Base-by-base conservation (phyloP, 2,329 filamentous ascomycete species). In the Verticillium longisporum region DNA sequence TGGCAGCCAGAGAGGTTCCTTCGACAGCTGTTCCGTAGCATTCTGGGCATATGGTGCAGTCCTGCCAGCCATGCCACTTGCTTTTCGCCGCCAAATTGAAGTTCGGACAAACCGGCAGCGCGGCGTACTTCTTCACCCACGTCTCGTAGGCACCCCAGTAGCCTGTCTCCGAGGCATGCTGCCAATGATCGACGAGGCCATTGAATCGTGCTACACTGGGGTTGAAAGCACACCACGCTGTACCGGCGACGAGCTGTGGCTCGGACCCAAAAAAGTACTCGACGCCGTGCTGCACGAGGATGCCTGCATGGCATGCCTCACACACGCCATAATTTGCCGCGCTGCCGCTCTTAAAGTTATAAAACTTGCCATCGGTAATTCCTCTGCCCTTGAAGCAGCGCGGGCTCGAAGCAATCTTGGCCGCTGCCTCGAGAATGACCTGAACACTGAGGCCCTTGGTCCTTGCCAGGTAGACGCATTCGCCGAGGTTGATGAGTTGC, bases 361-460 rank as follows among this genome's bases (percentile, higher is more conserved):
- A 76, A 72, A 73, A 75, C 1, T 69, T 73, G 1, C 72, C 72
- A 1, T 70, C 61, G 0, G 67, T 54, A 26, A 74, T 69, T 0
- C 71, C 72, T 1, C 69, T 58, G 0, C 61, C 61, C 50, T 7
- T 53, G 41, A 6, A 53, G 32, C 10, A 59, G 26, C 37, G 11
- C 10, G 60, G 56, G 9, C n/a, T 63, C 34, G 60, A 64, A 1
- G 56, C 37, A 15, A 58, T 58, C n/a, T 41, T 32, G 6, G 18
- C 26, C 1, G 37, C 56, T 15, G 56, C 56, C 6, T 45, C 3
- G 5, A 58, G 38, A 13, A 58, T 13, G 2, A 32, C 26, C 14
- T 50, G 37, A 10, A 58, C 50, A 10, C 38, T 31, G 1, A 58
- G 56, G 2, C 56, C 38, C 56, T 58, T 58, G 3, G 38, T 50